Percentiles rank a stretch among this genome's conserved stretches.
These are phyloP conservation scores for Sporopachydermia quercuum DNA, from an alignment of 805 yeast species.

Conservation along the genomic window DNA sequence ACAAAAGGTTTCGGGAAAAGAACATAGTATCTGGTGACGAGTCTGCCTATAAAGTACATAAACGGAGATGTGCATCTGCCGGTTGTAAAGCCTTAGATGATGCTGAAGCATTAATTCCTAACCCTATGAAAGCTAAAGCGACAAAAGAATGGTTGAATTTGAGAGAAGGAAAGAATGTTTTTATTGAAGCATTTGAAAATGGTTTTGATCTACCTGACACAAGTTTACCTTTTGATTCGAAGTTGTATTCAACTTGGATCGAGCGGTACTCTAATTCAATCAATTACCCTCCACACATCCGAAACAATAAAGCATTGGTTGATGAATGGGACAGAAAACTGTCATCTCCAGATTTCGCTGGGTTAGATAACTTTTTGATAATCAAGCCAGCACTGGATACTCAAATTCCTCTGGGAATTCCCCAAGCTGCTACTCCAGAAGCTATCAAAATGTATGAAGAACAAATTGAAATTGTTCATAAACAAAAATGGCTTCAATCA, in stretches of 20 bases:
- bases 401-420: not conserved
- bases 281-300: not conserved
- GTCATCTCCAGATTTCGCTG: not conserved
- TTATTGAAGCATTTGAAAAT: not conserved
- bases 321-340: not conserved
- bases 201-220: not conserved
- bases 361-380: not conserved
- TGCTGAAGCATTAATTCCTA: not conserved
- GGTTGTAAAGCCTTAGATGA: constrained; percentile 1
- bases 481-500: not conserved
- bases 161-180: not conserved
- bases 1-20: not conserved
- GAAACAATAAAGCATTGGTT: not conserved
- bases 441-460: constrained; percentile 10
- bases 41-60: not conserved
- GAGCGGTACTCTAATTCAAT: not conserved
- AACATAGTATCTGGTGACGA: not conserved
- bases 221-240: not conserved
- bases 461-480: constrained; percentile 9
- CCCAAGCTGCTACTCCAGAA: constrained; percentile 8
- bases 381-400: not conserved
- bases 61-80: not conserved
- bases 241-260: not conserved
- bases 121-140: constrained; percentile 1
- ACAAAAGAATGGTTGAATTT: not conserved